Evolutionary conservation across 2,329 filamentous ascomycete genomes (phyloP).

Genomic region (Didymosphaeria variabile): DNA sequence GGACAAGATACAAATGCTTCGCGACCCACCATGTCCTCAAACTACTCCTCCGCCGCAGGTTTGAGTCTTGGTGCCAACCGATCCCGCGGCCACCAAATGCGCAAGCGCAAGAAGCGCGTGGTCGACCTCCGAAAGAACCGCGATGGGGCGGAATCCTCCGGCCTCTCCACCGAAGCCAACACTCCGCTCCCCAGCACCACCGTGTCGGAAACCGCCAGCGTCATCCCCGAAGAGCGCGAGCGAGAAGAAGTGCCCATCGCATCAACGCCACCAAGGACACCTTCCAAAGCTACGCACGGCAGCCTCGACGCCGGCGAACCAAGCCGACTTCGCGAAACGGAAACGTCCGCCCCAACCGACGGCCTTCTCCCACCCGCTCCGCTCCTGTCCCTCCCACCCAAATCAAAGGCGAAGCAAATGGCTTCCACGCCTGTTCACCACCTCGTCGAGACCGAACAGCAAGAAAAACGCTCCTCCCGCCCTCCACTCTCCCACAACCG

Average conservation of each 20-base stretch:
- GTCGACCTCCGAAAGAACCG: constrained; percentile 78
- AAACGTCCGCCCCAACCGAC: constrained; percentile 28
- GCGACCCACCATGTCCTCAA: constrained; percentile 71
- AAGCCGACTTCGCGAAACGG: constrained; percentile 26
- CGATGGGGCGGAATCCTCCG: constrained; percentile 57
- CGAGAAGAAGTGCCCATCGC: constrained; percentile 42
- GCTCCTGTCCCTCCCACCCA: constrained; percentile 36
- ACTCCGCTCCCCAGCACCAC: constrained; percentile 63
- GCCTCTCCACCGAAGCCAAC: constrained; percentile 61
- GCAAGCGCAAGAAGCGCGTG: constrained; percentile 84
- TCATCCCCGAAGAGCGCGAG: constrained; percentile 45
- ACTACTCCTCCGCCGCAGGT: constrained; percentile 68
- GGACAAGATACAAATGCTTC: constrained; percentile 60
- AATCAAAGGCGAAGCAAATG: constrained; percentile 32
- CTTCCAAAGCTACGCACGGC: constrained; percentile 32
- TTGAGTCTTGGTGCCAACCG: constrained; percentile 70
- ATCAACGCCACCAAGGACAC: constrained; percentile 46
- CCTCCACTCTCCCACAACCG: constrained; percentile 42
- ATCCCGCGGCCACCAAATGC: constrained; percentile 67
- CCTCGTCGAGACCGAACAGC: constrained; percentile 16
- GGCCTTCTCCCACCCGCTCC: constrained; percentile 40
- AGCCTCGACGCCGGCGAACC: constrained; percentile 38
- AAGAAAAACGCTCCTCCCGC: constrained; percentile 27
- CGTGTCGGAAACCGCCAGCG: constrained; percentile 64
- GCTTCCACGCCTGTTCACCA: constrained; percentile 18